Evolutionary conservation across 768 basidiomycete species (phyloP), one percentile per base, ranked within the genome.

Genomic region (Podaxis sp.): DNA sequence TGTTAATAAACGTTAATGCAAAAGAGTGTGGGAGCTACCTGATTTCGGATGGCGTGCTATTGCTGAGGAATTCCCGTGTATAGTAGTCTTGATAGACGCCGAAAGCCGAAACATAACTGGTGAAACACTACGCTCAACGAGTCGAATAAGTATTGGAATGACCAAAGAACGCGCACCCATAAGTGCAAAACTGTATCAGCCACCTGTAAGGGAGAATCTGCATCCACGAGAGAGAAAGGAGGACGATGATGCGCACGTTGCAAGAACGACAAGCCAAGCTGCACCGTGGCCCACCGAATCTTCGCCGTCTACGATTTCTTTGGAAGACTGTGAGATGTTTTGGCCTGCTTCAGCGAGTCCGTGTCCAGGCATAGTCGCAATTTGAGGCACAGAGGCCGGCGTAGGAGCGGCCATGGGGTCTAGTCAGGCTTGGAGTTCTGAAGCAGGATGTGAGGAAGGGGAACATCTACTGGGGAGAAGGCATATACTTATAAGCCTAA

Each of bases 1-100:
- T 57, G 7, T 65, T 3, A 39, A n/a, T 11, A 33, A 66, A 44
- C 8, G 46, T 64, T 17, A 61, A 64, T 13, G 15, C 49, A 48
- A 38, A 58, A 22, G 36, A 22, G 39, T 46, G 22, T 48, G 33
- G 36, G 11, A 46, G 61, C 68, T 63, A 79, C 77, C 79, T 79
- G 48, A 82, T 79, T 39, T 80, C 76, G n/a, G 79, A 81, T n/a
- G 81, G 76, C 6, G 75, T 75, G 30, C 69, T 73, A 48, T 74
- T 70, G 13, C 65, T 68, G 59, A 83, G 65, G 61, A 78, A 80
- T 6, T 72, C 68, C 40, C 77, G 72, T 1, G 78, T 78, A 52
- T 84, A 79, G 26, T 80, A 78, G 57, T 83, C 83, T 71, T 82
- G 78, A 63, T 79, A 80, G n/a, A 79, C 75, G 2, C 81, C 81